These are phyloP conservation scores for Moesziomyces parantarcticus DNA, from an alignment of 1,284 basidiomycete species.

Conservation along the genomic window DNA sequence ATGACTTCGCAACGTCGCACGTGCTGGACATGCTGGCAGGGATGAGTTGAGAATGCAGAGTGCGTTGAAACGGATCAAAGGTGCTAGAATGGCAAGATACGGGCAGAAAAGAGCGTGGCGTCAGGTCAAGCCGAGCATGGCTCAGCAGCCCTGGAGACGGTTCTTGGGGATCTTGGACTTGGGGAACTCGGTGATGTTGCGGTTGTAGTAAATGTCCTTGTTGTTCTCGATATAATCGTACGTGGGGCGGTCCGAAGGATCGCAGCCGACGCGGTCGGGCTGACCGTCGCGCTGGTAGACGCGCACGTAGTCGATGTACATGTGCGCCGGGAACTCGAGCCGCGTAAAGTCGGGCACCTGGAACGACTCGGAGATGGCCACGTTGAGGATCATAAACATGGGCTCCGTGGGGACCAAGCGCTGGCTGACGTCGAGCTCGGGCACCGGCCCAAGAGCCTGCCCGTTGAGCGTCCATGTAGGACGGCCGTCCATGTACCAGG, in stretches of 20 bases:
- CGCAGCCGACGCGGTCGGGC: constrained; percentile 63
- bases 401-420: constrained; percentile 61
- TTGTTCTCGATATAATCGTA: constrained; percentile 65
- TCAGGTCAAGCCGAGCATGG: neutral
- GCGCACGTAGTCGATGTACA: constrained; percentile 70
- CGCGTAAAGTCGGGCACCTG: constrained; percentile 68
- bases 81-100: neutral
- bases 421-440: constrained; percentile 51
- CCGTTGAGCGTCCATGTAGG: constrained; percentile 61
- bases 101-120: too few relatives aligned
- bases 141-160: constrained; percentile 39
- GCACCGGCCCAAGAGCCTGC: constrained; percentile 41
- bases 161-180: constrained; percentile 44
- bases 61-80: neutral
- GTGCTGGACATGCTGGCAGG: too few relatives aligned
- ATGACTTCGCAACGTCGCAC: too few relatives aligned
- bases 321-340: constrained; percentile 69
- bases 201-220: constrained; percentile 62
- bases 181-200: constrained; percentile 54
- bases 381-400: constrained; percentile 55
- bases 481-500: constrained; percentile 64
- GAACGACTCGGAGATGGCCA: constrained; percentile 69
- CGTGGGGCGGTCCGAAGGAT: constrained; percentile 63
- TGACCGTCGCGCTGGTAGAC: constrained; percentile 70
- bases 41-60: neutral